A percentile compares a stretch with the other conserved stretches of the same genome.
Conservation (phyloP, 2,329 filamentous ascomycete species). For the Trichoderma brevicompactum region DNA sequence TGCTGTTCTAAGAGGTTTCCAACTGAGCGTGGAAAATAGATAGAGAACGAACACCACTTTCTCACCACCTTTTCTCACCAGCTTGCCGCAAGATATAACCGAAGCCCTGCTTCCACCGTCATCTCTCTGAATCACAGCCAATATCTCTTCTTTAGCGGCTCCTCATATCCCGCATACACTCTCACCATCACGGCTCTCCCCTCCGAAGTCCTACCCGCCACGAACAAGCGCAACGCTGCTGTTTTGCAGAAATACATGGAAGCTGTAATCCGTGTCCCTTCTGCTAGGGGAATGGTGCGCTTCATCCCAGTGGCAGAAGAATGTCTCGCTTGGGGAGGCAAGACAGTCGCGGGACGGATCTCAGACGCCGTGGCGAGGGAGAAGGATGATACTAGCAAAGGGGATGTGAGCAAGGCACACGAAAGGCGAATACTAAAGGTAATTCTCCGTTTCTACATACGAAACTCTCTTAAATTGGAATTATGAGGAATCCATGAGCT, state of each 20-base stretch:
- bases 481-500: too few relatives aligned
- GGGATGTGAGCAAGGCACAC: not conserved
- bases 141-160: conserved; percentile 74
- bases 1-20: not conserved
- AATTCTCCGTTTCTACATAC: not conserved
- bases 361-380: conserved; percentile 22
- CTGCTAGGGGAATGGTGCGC: conserved; percentile 71
- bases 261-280: conserved; percentile 68
- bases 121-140: conserved; percentile 76
- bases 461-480: not conserved
- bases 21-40: conserved; percentile 47
- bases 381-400: conserved; percentile 3
- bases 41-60: conserved; percentile 75
- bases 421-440: conserved; percentile 26
- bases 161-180: conserved; percentile 78
- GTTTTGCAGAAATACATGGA: conserved; percentile 77
- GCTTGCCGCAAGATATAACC: conserved; percentile 75
- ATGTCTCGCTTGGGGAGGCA: conserved; percentile 71
- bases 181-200: conserved; percentile 74
- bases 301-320: conserved; percentile 74
- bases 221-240: conserved; percentile 80
- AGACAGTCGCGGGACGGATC: conserved; percentile 70
- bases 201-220: conserved; percentile 69
- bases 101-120: conserved; percentile 73
- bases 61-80: conserved; percentile 74